These are phyloP conservation scores for Trametes pubescens DNA, from an alignment of 1,284 basidiomycete species.

Conservation along the genomic window DNA sequence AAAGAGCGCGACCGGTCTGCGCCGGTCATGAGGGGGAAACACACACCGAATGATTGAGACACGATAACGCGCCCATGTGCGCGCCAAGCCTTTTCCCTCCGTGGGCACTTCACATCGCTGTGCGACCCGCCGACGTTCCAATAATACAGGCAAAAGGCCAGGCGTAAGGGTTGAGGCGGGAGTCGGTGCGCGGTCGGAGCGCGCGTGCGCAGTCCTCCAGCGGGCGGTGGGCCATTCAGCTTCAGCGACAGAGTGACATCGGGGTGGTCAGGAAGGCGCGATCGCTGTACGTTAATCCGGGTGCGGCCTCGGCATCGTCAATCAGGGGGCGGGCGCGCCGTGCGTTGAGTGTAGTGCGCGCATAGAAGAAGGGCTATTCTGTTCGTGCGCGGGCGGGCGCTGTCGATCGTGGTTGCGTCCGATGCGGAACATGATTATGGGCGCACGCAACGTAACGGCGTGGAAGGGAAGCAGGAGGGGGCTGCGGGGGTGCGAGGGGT, in stretches of 20 bases:
- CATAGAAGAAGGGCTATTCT: neutral
- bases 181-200: slow-evolving; percentile 13
- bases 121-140: neutral
- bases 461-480: neutral
- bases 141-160: neutral
- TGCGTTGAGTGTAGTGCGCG: neutral
- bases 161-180: too few relatives aligned
- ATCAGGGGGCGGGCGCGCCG: neutral
- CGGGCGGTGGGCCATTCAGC: neutral
- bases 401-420: slow-evolving; percentile 4
- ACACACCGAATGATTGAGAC: neutral
- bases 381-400: neutral
- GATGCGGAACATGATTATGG: slow-evolving; percentile 1
- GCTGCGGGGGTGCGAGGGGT: neutral
- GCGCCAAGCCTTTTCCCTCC: neutral
- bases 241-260: neutral
- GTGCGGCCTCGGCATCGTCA: neutral
- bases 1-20: neutral
- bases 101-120: too few relatives aligned
- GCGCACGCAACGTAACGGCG: slow-evolving; percentile 2
- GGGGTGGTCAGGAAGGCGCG: slow-evolving; percentile 9
- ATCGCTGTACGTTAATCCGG: slow-evolving; percentile 8
- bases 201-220: neutral
- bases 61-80: neutral
- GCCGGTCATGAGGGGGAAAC: neutral